Evolutionary conservation across 2,329 filamentous ascomycete species (phyloP).

Genomic region (Aspergillus ochraceus): DNA sequence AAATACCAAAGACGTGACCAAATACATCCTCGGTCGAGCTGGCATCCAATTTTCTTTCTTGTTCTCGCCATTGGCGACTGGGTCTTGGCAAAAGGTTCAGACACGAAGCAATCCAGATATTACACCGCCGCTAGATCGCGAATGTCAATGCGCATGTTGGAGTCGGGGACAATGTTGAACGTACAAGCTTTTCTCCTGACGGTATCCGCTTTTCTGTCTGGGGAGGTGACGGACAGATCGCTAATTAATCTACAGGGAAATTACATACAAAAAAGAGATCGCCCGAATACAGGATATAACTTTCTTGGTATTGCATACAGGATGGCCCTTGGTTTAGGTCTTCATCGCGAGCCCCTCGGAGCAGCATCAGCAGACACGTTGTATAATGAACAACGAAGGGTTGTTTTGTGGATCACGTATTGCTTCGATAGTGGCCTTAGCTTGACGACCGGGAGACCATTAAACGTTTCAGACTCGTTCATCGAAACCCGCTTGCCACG

Average conservation of each 20-base stretch:
- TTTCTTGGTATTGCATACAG: conserved; percentile 53
- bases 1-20: conserved; percentile 16
- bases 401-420: conserved; percentile 28
- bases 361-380: conserved; percentile 8
- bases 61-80: conserved; percentile 29
- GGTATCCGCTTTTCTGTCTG: conserved; percentile 7
- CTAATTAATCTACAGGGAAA: conserved; percentile 32
- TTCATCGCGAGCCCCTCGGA: conserved; percentile 45
- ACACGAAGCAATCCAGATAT: conserved; percentile 11
- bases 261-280: conserved; percentile 53
- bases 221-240: background rate
- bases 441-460: conserved; percentile 29
- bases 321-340: conserved; percentile 52
- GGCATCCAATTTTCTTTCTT: conserved; percentile 25
- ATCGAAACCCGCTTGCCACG: conserved; percentile 22
- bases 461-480: conserved; percentile 36
- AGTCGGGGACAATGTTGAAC: conserved; percentile 31
- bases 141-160: conserved; percentile 27
- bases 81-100: conserved; percentile 10
- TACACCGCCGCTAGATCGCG: conserved; percentile 23
- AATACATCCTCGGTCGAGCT: conserved; percentile 15
- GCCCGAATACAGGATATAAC: conserved; percentile 54
- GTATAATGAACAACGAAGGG: conserved; percentile 18
- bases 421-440: conserved; percentile 33
- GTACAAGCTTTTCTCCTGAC: conserved; percentile 35